Evolutionary conservation across 805 yeast species (phyloP), one percentile per base, ranked within the genome.

Genomic region (Candida railenensis): DNA sequence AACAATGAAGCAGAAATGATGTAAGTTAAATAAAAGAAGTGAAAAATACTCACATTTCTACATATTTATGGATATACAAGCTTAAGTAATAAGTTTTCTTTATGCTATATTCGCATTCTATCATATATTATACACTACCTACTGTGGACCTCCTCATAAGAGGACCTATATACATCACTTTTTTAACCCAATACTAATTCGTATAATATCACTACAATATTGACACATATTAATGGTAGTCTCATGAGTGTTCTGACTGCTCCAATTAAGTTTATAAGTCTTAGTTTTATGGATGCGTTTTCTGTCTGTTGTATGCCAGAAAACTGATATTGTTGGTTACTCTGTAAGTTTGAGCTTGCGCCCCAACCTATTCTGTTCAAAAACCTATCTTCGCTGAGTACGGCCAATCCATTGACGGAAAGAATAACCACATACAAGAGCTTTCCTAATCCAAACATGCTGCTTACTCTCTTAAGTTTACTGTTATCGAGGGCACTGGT

Each of bases 331-430:
- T 53, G 58, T 34, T 51, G 49, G 60, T 46, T 50, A 22, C 42
- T 48, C 60, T 53, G 53, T 50, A 47, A 42, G 14, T 12, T 47
- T 11, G 55, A 48, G 22, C 53, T 50, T 21, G 54, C 57, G 8
- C 65, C 68, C 69, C 67, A 69, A 21, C 69, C 74, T 32, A 60
- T 78, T 66, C 96, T 72, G 56, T 83, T 82, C 48, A 87, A 70
- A 57, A 87, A 87, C 48, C 96, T 69, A 57, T 87, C 94, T 56
- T 87, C 95, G 60, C 86, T 85, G 44, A 87, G 74, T 32, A 87
- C 84, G 0, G 94, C 94, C 22, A 87, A 78, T 0, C 92, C 81
- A 62, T 87, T 87, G 41, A 86, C 77, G 47, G 86, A 66, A 34
- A 87, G 71, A n/a, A 81, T 63, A 20, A 74, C 65, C 46, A 78